phyloP scores from a whole-genome alignment of 1,284 basidiomycete species.

The Malassezia obtusa region DNA sequence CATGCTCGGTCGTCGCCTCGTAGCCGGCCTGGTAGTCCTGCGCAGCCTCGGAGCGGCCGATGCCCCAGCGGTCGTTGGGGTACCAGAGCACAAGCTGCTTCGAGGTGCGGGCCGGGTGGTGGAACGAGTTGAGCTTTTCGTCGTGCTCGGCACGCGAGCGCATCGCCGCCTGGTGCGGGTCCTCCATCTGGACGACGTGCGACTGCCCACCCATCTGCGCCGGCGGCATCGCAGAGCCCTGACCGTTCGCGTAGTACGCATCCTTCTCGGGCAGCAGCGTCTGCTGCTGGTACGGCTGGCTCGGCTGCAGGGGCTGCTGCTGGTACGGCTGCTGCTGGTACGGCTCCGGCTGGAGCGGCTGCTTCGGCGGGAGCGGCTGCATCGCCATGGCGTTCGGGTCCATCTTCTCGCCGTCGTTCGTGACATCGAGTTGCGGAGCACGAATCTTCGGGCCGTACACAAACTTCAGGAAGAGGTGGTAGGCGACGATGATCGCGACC shows the following conservation, averaged over 20 bases:
- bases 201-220: background rate
- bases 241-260: slow-evolving; percentile 25
- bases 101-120: slow-evolving; percentile 35
- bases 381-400: background rate
- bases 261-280: slow-evolving; percentile 12
- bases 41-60: slow-evolving; percentile 33
- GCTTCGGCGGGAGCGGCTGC: background rate
- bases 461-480: slow-evolving; percentile 8
- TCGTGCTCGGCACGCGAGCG: slow-evolving; percentile 7
- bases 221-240: slow-evolving; percentile 8
- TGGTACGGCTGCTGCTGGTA: background rate
- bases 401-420: background rate
- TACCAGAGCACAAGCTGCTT: slow-evolving; percentile 42
- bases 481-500: slow-evolving; percentile 2
- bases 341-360: too few species aligned
- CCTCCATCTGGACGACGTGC: slow-evolving; percentile 15
- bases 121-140: slow-evolving; percentile 25
- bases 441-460: background rate
- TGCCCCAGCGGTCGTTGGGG: slow-evolving; percentile 43
- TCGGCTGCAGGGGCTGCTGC: background rate
- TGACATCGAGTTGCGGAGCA: background rate
- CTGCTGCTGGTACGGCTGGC: background rate
- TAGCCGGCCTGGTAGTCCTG: slow-evolving; percentile 36
- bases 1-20: slow-evolving; percentile 33
- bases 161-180: background rate